phyloP scores from a whole-genome alignment of 1,284 basidiomycete species.

The Leucoagaricus sp. region DNA sequence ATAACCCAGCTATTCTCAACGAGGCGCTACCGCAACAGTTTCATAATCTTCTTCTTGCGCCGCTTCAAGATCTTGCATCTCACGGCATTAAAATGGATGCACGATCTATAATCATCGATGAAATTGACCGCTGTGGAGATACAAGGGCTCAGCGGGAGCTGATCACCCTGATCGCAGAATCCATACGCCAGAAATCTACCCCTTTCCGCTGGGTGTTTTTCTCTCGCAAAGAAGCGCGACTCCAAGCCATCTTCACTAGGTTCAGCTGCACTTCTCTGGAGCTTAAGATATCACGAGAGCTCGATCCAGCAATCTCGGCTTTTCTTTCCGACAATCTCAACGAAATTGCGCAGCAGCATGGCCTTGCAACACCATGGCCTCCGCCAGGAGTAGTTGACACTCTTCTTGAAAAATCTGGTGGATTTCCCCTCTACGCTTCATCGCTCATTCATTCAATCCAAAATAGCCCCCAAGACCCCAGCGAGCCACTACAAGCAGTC shows the following conservation, averaged over 20 bases:
- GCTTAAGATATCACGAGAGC: not conserved
- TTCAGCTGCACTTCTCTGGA: not conserved
- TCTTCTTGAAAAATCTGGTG: constrained; percentile 1
- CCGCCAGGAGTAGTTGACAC: not conserved
- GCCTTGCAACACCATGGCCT: constrained; percentile 2
- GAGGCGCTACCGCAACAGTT: not conserved
- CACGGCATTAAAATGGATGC: not conserved
- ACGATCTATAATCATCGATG: constrained; percentile 13
- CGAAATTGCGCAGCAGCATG: not conserved
- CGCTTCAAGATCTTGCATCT: not conserved
- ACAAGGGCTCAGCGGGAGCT: not conserved
- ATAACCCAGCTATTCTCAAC: not conserved
- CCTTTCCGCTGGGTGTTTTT: constrained; percentile 5
- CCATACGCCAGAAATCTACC: not conserved
- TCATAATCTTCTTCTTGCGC: not conserved
- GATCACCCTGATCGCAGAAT: not conserved
- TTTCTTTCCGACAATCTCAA: constrained; percentile 3
- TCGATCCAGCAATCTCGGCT: constrained; percentile 6
- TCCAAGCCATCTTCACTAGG: not conserved
- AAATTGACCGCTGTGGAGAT: constrained; percentile 12
- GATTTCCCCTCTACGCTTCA: constrained; percentile 10
- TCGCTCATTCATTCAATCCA: constrained; percentile 6
- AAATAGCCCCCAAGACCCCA: not conserved
- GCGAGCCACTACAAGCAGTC: not conserved
- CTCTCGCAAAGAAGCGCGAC: not conserved